Evolutionary conservation across 1,139 yeast genomes (phyloP), one percentile per base, ranked within the genome.

Genomic region (Magnusiomyces suaveolens): DNA sequence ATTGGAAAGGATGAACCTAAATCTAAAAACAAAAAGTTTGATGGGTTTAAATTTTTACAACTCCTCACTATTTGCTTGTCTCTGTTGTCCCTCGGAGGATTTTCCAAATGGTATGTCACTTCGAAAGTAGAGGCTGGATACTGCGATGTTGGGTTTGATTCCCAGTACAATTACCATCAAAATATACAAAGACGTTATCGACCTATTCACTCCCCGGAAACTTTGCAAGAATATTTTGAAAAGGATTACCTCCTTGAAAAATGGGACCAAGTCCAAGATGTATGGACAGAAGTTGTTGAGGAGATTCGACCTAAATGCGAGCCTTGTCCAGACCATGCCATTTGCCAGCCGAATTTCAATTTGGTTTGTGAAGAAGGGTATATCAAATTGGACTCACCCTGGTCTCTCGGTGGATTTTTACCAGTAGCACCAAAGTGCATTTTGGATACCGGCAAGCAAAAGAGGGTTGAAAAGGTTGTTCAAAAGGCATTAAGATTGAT

Each of bases 271-370:
- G 25, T n/a, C 20, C 4, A 41, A 21, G 8, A 41, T 46, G 68
- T 46, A 55, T 59, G 23, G 51, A 60, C 64, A 43, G 54, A 51
- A 24, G 55, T 54, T 3, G 49, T 65, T 50, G 67, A 68, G 3
- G 57, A 53, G n/a, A 59, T 71, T 54, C 78, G 78, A 53, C 96
- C 97, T 2, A 57, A 63, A 1, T 92, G 97, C 69, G 71, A 78
- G 6, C 79, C 79, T 41, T 90, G 97, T 65, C 97, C 97, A 0
- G 76, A 75, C 8, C 85, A 90, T 69, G 95, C 94, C 1, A 73
- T 80, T 52, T 92, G 97, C 67, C 80, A 76, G 59, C 79, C 82
- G 32, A 69, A 75, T 51, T 73, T 84, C 62, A 72, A 77, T 57
- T 66, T 85, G 21, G 80, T 77, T 54, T 89, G 97, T 67, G 83